Base-by-base conservation (phyloP, 2,329 filamentous ascomycete species). In the Fusarium nygamai region DNA sequence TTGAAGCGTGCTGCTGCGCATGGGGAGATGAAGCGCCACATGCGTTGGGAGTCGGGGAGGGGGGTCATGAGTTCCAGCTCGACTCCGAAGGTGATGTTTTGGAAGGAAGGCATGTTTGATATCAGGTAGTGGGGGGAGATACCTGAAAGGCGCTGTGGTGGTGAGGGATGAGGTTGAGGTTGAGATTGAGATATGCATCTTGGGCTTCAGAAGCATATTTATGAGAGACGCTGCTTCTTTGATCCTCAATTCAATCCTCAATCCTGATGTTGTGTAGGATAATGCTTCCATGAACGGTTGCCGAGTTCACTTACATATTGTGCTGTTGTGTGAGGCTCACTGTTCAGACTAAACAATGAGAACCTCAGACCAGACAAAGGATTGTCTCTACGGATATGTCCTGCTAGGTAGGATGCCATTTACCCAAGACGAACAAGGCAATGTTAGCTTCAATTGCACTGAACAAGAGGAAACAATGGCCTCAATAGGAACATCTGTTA, bases 31-130 rank as follows among this genome's bases (percentile, higher is more conserved):
- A 31, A 36, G 36, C 27, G 43, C 59, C 63, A 67, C 11, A 38
- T 34, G 31, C n/a, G 29, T 11, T 43, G 53, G 12, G 19, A 20
- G 24, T 16, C 24, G 19, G 62, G 43, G n/a, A 46, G 24, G 2
- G 63, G 48, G 29, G 73, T 61, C 56, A 76, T 67, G 50, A 79
- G 71, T 17, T 79, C 78, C 4, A 80, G 46, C 51, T 79, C 78
- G 31, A 76, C 33, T 17, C 78, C 77, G 47, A 79, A 76, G 29
- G 69, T 72, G 54, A 72, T 53, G 12, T 43, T 48, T 10, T 46
- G 6, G 5, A 24, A 54, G 22, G 61, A 47, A 27, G 57, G 13
- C 69, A 69, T 69, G 17, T 16, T 60, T n/a, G 11, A 3, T 13
- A 27, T 44, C 53, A 38, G 57, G 19, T 51, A 59, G 24, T n/a